Evolutionary conservation across 2,329 filamentous ascomycete species (phyloP).

Genomic region (Cyclaneusma minus): DNA sequence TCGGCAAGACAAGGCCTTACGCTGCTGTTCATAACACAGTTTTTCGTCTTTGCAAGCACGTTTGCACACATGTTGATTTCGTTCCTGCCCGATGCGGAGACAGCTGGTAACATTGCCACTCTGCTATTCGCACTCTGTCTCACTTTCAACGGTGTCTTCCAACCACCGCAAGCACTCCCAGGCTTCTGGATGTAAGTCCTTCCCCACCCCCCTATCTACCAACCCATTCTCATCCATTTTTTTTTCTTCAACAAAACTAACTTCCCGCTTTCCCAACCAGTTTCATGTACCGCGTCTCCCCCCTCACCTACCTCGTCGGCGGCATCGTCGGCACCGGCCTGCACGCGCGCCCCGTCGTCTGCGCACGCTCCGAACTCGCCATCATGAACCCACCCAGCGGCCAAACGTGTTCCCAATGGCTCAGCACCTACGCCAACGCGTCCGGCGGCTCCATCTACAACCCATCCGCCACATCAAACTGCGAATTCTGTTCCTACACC

Average conservation of each 20-base stretch:
- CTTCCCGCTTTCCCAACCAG: conserved; percentile 3
- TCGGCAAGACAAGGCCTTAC: conserved; percentile 36
- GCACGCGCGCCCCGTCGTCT: conserved; percentile 48
- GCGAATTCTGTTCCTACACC: conserved; percentile 43
- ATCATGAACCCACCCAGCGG: conserved; percentile 43
- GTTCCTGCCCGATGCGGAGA: conserved; percentile 60
- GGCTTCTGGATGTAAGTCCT: conserved; percentile 48
- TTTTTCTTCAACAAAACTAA: conserved; percentile 6
- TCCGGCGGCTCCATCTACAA: conserved; percentile 39
- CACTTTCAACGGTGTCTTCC: conserved; percentile 65
- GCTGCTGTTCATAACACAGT: conserved; percentile 60
- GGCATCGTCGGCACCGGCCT: conserved; percentile 58
- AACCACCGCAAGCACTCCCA: conserved; percentile 44
- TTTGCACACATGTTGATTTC: conserved; percentile 71
- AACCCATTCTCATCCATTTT: too few relatives aligned
- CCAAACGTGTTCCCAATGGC: conserved; percentile 42
- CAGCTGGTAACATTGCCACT: conserved; percentile 63
- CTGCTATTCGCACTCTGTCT: conserved; percentile 58
- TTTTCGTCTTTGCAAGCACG: conserved; percentile 71
- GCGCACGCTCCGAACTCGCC: conserved; percentile 54
- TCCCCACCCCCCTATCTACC: too few relatives aligned
- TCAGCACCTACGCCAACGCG: conserved; percentile 30
- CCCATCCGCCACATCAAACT: conserved; percentile 28
- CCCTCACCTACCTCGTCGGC: conserved; percentile 63
- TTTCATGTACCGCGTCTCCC: conserved; percentile 54